Evolutionary conservation across 2,329 filamentous ascomycete species (phyloP).

Genomic region (Neonectria faginata): DNA sequence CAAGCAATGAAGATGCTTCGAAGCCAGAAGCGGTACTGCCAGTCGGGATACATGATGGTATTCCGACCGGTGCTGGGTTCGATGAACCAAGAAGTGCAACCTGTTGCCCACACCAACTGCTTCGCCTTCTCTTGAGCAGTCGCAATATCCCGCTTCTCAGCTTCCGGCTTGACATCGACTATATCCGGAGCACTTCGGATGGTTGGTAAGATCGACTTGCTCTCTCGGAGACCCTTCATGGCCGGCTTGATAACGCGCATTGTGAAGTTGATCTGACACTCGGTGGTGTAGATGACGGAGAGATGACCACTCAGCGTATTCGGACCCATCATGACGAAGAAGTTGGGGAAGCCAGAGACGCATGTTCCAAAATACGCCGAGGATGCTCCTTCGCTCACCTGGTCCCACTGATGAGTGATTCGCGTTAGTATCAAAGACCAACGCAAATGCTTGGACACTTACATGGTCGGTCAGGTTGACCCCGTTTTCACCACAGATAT

Average conservation of each 20-base stretch:
- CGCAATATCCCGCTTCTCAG: conserved; percentile 39
- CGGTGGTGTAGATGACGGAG: conserved; percentile 62
- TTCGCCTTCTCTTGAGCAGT: conserved; percentile 56
- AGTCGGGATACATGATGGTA: conserved; percentile 65
- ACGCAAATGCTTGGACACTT: conserved; percentile 37
- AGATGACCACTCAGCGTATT: conserved; percentile 59
- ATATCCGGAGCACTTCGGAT: conserved; percentile 40
- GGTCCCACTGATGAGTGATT: conserved; percentile 40
- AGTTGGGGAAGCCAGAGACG: conserved; percentile 59
- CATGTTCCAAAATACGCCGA: conserved; percentile 63
- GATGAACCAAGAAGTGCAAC: conserved; percentile 65
- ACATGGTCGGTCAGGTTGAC: conserved; percentile 55
- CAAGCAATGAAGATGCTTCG: conserved; percentile 58
- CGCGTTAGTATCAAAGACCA: conserved; percentile 26
- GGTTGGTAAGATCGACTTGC: conserved; percentile 12
- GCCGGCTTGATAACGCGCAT: conserved; percentile 54
- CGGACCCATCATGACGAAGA: conserved; percentile 51
- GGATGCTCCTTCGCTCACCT: conserved; percentile 39
- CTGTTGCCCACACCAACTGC: conserved; percentile 60
- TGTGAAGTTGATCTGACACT: conserved; percentile 63
- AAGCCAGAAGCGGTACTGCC: conserved; percentile 62
- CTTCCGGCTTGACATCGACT: conserved; percentile 47
- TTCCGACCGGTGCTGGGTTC: conserved; percentile 60
- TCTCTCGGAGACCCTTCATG: conserved; percentile 38
- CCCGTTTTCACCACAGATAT: conserved; percentile 58